These are phyloP conservation scores for Diaporthe sp. DNA, from an alignment of 2,329 filamentous ascomycete species.

Conservation along the genomic window DNA sequence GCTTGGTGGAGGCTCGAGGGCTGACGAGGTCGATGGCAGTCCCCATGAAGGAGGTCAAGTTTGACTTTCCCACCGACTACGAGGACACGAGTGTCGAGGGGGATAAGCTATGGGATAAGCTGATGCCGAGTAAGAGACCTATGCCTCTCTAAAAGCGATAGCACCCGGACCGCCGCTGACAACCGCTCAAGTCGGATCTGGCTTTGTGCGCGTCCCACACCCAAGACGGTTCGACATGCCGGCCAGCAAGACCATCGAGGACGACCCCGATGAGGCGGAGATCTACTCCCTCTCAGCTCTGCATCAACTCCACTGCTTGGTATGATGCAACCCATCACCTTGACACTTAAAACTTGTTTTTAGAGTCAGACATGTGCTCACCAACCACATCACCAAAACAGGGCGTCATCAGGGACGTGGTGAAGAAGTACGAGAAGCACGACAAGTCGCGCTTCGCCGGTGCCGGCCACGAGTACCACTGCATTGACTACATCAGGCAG, in stretches of 20 bases:
- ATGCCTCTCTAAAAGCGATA: background rate
- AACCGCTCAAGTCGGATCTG: conserved; percentile 26
- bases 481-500: conserved; percentile 42
- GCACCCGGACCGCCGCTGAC: background rate
- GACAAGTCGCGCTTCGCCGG: conserved; percentile 41
- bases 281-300: conserved; percentile 40
- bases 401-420: conserved; percentile 41
- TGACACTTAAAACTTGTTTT: too few relatives aligned
- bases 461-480: conserved; percentile 40
- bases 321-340: background rate
- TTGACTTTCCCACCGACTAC: conserved; percentile 39
- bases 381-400: background rate
- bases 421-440: conserved; percentile 41
- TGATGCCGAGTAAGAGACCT: conserved; percentile 37
- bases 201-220: conserved; percentile 38
- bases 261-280: conserved; percentile 38
- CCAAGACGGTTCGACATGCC: conserved; percentile 40
- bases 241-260: conserved; percentile 37
- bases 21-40: conserved; percentile 31
- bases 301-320: conserved; percentile 41
- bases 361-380: background rate
- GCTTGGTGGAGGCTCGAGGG: background rate
- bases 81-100: conserved; percentile 38
- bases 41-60: conserved; percentile 34
- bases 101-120: conserved; percentile 38